These are phyloP conservation scores for Penicillium alfredii DNA, from an alignment of 495 filamentous ascomycete genomes.

Conservation along the genomic window DNA sequence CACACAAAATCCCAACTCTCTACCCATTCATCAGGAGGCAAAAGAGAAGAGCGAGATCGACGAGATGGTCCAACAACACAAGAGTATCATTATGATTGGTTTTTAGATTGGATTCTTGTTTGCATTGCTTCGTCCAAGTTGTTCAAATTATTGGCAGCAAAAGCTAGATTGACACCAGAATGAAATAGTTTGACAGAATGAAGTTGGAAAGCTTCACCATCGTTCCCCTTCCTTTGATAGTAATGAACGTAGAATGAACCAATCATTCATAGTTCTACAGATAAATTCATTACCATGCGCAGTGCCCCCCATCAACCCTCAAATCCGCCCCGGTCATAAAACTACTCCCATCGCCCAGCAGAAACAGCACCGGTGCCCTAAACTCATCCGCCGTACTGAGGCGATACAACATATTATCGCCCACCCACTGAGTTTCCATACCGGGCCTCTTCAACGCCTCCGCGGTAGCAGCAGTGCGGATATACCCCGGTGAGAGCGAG, in stretches of 20 bases:
- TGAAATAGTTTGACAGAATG: neutral
- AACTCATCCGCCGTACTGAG: constrained; percentile 66
- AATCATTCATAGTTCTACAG: too few relatives aligned
- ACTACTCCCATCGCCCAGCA: constrained; percentile 61
- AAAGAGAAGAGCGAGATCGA: too few relatives aligned
- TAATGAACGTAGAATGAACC: too few relatives aligned
- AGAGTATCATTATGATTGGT: neutral
- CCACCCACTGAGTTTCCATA: constrained; percentile 69
- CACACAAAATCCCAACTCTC: constrained; percentile 54
- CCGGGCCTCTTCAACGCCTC: constrained; percentile 13
- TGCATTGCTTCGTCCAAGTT: neutral
- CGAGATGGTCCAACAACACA: too few relatives aligned
- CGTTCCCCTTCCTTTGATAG: too few relatives aligned
- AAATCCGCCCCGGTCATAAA: constrained; percentile 62
- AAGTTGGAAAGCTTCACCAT: too few relatives aligned
- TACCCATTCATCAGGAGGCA: constrained; percentile 48
- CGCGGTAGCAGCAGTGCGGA: constrained; percentile 22
- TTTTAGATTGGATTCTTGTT: neutral
- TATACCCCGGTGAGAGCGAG: constrained; percentile 32
- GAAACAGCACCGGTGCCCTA: constrained; percentile 68
- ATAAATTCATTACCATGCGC: constrained; percentile 9
- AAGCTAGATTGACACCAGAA: neutral
- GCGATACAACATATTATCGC: constrained; percentile 51
- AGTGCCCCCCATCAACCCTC: constrained; percentile 17
- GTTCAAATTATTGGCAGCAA: neutral